Conservation (phyloP, 257 asterid species). For the Solanum bukasovii region DNA sequence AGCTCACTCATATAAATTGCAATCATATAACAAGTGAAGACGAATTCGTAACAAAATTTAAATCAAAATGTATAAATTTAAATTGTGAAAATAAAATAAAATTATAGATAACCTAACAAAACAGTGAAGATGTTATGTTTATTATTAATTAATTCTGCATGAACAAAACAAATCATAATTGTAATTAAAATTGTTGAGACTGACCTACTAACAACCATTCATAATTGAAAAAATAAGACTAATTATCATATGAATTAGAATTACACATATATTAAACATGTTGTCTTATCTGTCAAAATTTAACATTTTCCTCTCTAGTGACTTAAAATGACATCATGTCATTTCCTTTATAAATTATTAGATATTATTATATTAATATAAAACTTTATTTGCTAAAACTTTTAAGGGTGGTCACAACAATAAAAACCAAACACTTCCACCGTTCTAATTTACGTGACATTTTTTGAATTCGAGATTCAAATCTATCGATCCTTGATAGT, state of each 20-base stretch:
- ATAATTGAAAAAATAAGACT: background rate
- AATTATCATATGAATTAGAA: background rate
- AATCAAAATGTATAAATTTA: background rate
- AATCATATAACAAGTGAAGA: background rate
- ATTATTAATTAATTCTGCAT: background rate
- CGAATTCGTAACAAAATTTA: background rate
- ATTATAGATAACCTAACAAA: background rate
- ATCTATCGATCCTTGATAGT: rapidly evolving
- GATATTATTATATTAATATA: too few relatives aligned
- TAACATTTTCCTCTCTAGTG: background rate
- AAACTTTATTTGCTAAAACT: too few relatives aligned
- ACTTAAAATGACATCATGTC: background rate
- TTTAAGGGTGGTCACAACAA: background rate
- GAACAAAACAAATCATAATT: background rate
- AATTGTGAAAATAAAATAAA: background rate
- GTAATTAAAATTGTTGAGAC: background rate
- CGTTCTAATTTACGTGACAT: background rate
- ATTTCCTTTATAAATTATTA: background rate
- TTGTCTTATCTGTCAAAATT: background rate
- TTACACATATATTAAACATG: background rate
- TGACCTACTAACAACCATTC: background rate
- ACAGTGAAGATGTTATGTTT: background rate
- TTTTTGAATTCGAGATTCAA: too few relatives aligned
- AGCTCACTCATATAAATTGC: background rate
- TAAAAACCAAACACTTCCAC: too few relatives aligned